Conservation (phyloP, 2,329 filamentous ascomycete genomes). For the Parasarocladium wereldwijsianum region DNA sequence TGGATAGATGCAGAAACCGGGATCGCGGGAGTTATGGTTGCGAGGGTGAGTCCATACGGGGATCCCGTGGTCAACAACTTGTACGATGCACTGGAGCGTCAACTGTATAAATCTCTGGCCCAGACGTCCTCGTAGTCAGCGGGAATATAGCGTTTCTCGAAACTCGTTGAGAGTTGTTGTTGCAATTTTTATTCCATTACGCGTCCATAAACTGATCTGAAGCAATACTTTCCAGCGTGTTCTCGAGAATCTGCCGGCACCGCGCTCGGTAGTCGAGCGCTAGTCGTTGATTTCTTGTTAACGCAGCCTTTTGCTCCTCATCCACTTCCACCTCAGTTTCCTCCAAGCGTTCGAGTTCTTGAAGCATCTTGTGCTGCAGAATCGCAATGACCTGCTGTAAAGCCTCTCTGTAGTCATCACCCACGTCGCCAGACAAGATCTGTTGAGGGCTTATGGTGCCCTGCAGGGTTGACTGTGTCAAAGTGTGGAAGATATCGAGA, state of each 20-base stretch:
- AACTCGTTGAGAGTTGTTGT: no score
- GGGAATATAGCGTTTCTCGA: neutral
- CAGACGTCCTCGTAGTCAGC: neutral
- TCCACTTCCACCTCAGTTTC: constrained; percentile 29
- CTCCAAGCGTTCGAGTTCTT: constrained; percentile 27
- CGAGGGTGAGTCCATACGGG: constrained; percentile 22
- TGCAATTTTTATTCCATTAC: no score
- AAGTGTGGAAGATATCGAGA: constrained; percentile 29
- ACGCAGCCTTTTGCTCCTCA: constrained; percentile 14
- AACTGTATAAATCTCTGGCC: constrained; percentile 16
- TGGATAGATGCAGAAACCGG: constrained; percentile 23
- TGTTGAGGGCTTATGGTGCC: neutral
- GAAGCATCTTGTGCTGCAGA: constrained; percentile 27
- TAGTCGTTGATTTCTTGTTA: constrained; percentile 30
- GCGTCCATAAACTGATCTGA: constrained; percentile 14
- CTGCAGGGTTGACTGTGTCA: constrained; percentile 16
- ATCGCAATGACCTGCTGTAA: constrained; percentile 23
- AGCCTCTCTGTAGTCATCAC: constrained; percentile 12
- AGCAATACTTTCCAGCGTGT: constrained; percentile 25
- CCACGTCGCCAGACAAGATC: constrained; percentile 12
- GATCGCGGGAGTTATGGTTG: constrained; percentile 23
- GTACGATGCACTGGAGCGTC: constrained; percentile 23
- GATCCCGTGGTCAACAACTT: constrained; percentile 20
- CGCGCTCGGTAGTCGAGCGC: constrained; percentile 33
- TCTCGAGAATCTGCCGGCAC: constrained; percentile 31